Evolutionary conservation across 108 stramenopile genomes (phyloP), one percentile per base, ranked within the genome.

Genomic region (Pinguiococcus pyrenoidosus): DNA sequence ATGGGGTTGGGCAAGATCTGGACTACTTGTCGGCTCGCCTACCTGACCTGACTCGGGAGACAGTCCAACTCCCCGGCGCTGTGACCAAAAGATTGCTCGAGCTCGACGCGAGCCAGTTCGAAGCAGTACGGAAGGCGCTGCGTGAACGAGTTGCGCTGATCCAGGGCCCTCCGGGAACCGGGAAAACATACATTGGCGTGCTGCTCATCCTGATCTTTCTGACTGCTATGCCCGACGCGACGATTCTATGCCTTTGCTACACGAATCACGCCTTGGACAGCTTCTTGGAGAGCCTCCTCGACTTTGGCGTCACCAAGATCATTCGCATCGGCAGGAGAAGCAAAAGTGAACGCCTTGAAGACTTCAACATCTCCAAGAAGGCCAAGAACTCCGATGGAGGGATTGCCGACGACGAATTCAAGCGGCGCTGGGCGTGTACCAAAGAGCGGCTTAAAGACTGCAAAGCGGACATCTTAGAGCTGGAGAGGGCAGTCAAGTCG

Each of bases 221-320:
- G 22, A n/a, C n/a, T n/a, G 16, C 54, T 5, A 29, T 21, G 6
- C 28, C 16, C 22, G 9, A 0, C 22, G 43, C 17, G 24, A 51
- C 38, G 13, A 59, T 69, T 20, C 9, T 69, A 28, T 54, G 42
- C 52, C 57, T 84, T 14, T 81, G 80, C 53, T 66, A 68, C 48
- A 84, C 80, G 6, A 84, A 84, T 43, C 83, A 84, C 57, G 83
- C 83, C 20, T 64, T 84, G 41, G 83, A 84, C 63, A 75, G 77
- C 56, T 78, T 84, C 49, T 62, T 81, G 12, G 71, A 73, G 40
- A 62, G 75, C 47, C 44, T 83, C 41, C 44, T 77, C 0, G 69
- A 75, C 35, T 75, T 68, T 0, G 49, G 23, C 16, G 72, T 77
- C 28, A 64, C 36, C 1, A 46, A 27, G 4, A 51, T 82, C 21